Base-by-base conservation (phyloP, 805 yeast genomes). In the Candida hispaniensis region DNA sequence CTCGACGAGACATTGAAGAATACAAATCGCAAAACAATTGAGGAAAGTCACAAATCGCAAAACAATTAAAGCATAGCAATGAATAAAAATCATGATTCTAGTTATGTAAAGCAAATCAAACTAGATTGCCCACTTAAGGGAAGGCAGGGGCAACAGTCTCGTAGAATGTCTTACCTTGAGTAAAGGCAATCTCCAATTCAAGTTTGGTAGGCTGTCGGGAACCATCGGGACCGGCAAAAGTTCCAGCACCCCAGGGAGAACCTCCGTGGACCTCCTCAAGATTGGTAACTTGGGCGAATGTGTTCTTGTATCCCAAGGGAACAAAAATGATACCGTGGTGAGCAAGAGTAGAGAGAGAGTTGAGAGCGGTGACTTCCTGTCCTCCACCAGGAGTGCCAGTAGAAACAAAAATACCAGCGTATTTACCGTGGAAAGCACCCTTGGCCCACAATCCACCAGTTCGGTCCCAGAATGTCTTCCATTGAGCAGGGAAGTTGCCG, bases 161-260 rank as follows among this genome's bases (percentile, higher is more conserved):
- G 51, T 61, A 75, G 60, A 82, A 82, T 23, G 64, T 53, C 41
- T 61, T 54, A 52, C 93, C 94, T 62, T 82, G 94, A 41, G 59
- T 60, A 30, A 52, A 51, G 15, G 83, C 88, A 41, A 80, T 55
- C 47, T 67, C 66, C 53, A 67, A 59, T 58, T 82, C 94, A 40
- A 77, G 60, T 12, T 61, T 66, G 26, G 74, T 48, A 19, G 83
- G 78, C 47, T 63, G 61, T 63, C 93, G 73, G 6, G 79, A 69
- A 33, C 93, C 93, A 51, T 78, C 88, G 34, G 67, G 63, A 32
- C 73, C 80, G 18, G 93, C 85, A 49, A 67, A 63, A 22, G 80
- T 61, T 47, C 93, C 93, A 19, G 93, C 79, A 55, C 93, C 94
- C 83, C 85, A 82, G 28, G 93, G 71, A 14, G 85, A 70, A 39